A percentile compares a stretch with the other conserved stretches of the same genome.
These are phyloP conservation scores for Colletotrichum graminicola DNA, from an alignment of 2,329 filamentous ascomycete species.

Conservation along the genomic window DNA sequence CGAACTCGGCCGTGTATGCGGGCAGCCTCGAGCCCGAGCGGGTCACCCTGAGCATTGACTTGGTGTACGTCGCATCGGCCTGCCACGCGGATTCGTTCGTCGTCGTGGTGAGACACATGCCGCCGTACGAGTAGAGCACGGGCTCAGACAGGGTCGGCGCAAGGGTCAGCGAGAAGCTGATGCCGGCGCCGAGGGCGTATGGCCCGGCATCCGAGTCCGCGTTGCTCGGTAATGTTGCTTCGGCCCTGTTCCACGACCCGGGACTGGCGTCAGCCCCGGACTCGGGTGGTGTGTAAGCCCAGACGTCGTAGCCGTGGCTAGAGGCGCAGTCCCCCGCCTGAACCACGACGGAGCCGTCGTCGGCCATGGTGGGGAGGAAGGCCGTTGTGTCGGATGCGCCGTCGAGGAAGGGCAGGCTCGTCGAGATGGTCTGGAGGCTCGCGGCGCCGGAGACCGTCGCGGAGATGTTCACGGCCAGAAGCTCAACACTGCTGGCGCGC, in stretches of 20 bases:
- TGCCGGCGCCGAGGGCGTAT: slow-evolving; percentile 65
- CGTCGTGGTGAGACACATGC: slow-evolving; percentile 80
- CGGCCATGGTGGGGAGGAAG: slow-evolving; percentile 76
- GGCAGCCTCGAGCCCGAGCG: slow-evolving; percentile 53
- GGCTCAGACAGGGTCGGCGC: slow-evolving; percentile 65
- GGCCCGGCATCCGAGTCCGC: slow-evolving; percentile 51
- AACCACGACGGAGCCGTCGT: slow-evolving; percentile 77
- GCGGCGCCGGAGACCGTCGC: slow-evolving; percentile 62
- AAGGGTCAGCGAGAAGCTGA: slow-evolving; percentile 76
- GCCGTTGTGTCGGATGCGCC: slow-evolving; percentile 61
- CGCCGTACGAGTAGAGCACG: slow-evolving; percentile 82
- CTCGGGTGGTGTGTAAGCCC: slow-evolving; percentile 71
- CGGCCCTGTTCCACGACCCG: slow-evolving; percentile 59
- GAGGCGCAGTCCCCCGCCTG: slow-evolving; percentile 79
- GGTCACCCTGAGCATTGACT: slow-evolving; percentile 78
- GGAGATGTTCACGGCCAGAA: slow-evolving; percentile 77
- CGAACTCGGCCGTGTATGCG: slow-evolving; percentile 53
- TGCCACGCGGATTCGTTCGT: slow-evolving; percentile 69
- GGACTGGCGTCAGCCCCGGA: slow-evolving; percentile 53
- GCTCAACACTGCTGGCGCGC: slow-evolving; percentile 57
- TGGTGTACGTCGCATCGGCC: slow-evolving; percentile 80
- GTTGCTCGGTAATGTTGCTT: slow-evolving; percentile 42
- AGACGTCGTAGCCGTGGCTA: slow-evolving; percentile 68
- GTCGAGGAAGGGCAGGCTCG: slow-evolving; percentile 72
- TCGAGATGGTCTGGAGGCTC: slow-evolving; percentile 64